Evolutionary conservation across 257 asterid genomes (phyloP), one percentile per base, ranked within the genome.

Genomic region (Coffea canephora): DNA sequence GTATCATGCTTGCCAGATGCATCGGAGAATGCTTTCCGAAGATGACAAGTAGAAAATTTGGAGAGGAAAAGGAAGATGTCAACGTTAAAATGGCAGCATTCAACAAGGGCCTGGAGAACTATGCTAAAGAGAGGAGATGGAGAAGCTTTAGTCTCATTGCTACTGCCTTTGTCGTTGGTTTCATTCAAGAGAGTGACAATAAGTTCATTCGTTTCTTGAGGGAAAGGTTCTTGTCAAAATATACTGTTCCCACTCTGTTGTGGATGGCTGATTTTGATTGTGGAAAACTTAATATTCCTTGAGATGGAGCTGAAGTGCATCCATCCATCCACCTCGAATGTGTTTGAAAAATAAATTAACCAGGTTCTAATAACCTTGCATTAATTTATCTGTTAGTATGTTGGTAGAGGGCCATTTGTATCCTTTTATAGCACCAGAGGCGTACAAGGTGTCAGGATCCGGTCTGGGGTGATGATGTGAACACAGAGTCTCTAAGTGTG

Each of bases 1-100:
- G 91, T n/a, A 67, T 91, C 0, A 84, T 93, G 80, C 93, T 93
- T 27, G 94, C 95, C 3, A 84, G 87, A 80, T 91, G 94, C 79
- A 82, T 93, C 1, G 89, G 80, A 4, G 89, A 83, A 66, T 88
- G 91, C 54, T 49, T 87, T 52, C 49, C 19, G 64, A 12, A 59
- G 70, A 81, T 74, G 49, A 39, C 75, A 11, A 70, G 31, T 0
- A 19, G 39, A 39, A 69, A 50, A 8, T 2, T 2, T 9, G n/a
- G 64, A 46, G 76, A 54, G 66, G 79, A 2, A 39, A 27, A 65
- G n/a, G 77, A 70, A 41, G 82, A 55, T 14, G 88, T 45, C 11
- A 88, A 73, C 6, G 84, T 41, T 21, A 50, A 78, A 73, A 25
- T 78, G 27, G 71, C 81, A 1, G 31, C 81, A 61, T 83, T 89